Conservation (phyloP, 257 asterid genomes). For the Solanum medicagineum region DNA sequence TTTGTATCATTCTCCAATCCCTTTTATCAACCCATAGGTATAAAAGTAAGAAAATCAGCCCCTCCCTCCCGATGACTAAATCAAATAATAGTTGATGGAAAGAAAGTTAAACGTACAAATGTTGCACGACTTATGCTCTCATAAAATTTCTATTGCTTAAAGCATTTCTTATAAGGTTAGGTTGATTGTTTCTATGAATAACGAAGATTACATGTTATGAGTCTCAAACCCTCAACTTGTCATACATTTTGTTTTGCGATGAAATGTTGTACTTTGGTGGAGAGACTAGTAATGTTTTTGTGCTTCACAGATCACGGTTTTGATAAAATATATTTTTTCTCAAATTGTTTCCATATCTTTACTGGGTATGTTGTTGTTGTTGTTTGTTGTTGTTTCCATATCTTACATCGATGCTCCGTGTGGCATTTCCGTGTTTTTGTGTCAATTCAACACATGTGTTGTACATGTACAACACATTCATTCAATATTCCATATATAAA, state of each 20-base stretch:
- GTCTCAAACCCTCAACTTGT: too few species aligned
- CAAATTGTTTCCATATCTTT: neutral
- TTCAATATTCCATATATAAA: neutral
- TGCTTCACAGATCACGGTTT: neutral
- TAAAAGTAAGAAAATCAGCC: neutral
- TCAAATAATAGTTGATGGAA: neutral
- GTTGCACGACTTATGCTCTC: neutral
- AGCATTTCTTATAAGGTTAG: neutral
- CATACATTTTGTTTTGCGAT: neutral
- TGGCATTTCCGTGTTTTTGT: neutral
- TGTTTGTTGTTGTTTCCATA: neutral
- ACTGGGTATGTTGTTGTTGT: too few species aligned
- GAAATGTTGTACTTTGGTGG: neutral
- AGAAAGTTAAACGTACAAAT: neutral
- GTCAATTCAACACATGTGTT: neutral
- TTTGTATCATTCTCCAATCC: neutral
- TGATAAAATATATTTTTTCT: neutral
- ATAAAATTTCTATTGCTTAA: neutral
- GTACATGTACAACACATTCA: neutral
- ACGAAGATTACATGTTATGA: neutral
- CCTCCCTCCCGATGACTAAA: neutral
- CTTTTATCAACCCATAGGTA: neutral
- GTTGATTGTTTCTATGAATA: neutral
- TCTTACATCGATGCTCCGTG: neutral
- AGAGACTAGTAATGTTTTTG: neutral